Percentiles rank a stretch among this genome's conserved stretches.
phyloP scores from a whole-genome alignment of 352 stramenopile species.

The Plasmopara halstedii region DNA sequence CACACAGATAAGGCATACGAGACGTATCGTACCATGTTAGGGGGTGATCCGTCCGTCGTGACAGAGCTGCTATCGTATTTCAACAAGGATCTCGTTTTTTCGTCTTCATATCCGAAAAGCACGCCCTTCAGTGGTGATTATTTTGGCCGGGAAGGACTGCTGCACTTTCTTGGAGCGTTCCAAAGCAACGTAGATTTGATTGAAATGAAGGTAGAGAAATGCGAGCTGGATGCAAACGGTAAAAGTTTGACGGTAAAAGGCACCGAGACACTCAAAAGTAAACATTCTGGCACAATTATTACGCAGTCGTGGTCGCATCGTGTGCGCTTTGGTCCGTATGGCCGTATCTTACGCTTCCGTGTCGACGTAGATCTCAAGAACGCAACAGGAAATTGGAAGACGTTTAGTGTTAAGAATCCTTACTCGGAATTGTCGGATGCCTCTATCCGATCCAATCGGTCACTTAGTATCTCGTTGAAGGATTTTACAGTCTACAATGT shows the following conservation, averaged over 20 bases:
- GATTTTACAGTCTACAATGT: conserved; percentile 88
- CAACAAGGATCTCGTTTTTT: conserved; percentile 86
- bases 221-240: conserved; percentile 48
- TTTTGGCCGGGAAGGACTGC: conserved; percentile 74
- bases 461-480: conserved; percentile 83
- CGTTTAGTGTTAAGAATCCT: conserved; percentile 72
- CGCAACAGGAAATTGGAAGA: conserved; percentile 64
- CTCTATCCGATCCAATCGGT: conserved; percentile 73
- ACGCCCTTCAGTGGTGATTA: conserved; percentile 76
- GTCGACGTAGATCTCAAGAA: conserved; percentile 73
- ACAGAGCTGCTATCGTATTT: conserved; percentile 78
- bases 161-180: conserved; percentile 73
- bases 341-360: conserved; percentile 72
- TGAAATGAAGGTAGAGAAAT: conserved; percentile 69
- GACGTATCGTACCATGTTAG: conserved; percentile 57
- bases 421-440: conserved; percentile 74
- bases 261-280: conserved; percentile 76
- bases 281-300: conserved; percentile 61
- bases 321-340: conserved; percentile 73
- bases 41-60: conserved; percentile 39
- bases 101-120: conserved; percentile 72
- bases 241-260: conserved; percentile 72
- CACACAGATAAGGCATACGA: conserved; percentile 73
- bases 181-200: conserved; percentile 72
- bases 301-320: conserved; percentile 69